Percentiles rank a stretch among this genome's conserved stretches.
These are phyloP conservation scores for Coniophora puteana DNA, from an alignment of 1,284 basidiomycete genomes.

Conservation along the genomic window DNA sequence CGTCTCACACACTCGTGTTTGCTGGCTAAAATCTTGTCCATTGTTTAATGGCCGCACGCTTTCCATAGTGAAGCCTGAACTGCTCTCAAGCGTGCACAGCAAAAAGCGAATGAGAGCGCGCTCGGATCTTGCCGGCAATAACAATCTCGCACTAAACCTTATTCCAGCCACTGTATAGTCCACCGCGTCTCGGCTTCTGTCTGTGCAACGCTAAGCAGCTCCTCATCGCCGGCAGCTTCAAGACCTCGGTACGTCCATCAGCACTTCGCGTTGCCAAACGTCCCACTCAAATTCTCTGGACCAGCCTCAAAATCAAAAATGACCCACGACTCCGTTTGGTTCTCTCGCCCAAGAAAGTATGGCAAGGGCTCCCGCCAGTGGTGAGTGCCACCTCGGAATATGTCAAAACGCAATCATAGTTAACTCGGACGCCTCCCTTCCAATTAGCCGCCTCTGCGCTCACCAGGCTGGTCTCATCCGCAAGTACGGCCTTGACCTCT, in stretches of 20 bases:
- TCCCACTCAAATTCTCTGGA: not conserved
- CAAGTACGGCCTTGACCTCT: slow-evolving; percentile 93
- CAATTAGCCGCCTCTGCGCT: slow-evolving; percentile 85
- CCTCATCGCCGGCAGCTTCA: slow-evolving; percentile 10
- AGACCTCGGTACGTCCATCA: slow-evolving; percentile 7
- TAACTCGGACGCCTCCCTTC: not conserved
- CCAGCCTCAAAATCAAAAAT: slow-evolving; percentile 32
- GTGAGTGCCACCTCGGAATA: slow-evolving; percentile 40
- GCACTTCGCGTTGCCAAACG: not conserved
- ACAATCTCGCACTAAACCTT: slow-evolving; percentile 9
- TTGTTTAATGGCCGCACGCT: no score
- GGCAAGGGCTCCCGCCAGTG: slow-evolving; percentile 96
- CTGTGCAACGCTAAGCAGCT: slow-evolving; percentile 1
- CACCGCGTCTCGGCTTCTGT: slow-evolving; percentile 6
- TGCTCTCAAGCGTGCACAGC: no score
- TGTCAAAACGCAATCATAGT: not conserved
- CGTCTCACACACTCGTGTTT: no score
- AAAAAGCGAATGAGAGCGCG: no score
- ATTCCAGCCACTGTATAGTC: slow-evolving; percentile 13
- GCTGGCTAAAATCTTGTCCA: no score
- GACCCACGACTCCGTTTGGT: slow-evolving; percentile 92
- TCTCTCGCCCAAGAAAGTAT: slow-evolving; percentile 90
- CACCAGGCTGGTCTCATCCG: slow-evolving; percentile 97
- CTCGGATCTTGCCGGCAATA: no score
- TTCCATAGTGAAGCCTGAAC: no score